A percentile compares a stretch with the other conserved stretches of the same genome.
phyloP scores from a whole-genome alignment of 228 moss, liverwort and hornwort species.

The Sphagnum fallax region DNA sequence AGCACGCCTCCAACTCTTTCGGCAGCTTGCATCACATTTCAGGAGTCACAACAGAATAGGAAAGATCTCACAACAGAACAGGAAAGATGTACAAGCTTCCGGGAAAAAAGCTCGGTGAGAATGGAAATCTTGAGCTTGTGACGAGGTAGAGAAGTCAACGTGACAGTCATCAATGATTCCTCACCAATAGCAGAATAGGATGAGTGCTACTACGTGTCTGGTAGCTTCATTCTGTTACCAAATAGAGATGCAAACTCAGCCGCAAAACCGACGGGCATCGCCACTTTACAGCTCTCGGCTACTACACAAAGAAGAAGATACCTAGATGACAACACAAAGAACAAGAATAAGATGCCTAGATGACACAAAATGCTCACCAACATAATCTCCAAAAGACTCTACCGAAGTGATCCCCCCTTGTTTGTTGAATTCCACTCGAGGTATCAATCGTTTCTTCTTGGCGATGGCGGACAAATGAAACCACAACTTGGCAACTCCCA shows the following conservation, averaged over 20 bases:
- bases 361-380: constrained; percentile 39
- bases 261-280: no score
- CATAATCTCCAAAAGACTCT: constrained; percentile 75
- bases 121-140: background rate
- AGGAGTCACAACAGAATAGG: background rate
- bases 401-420: constrained; percentile 42
- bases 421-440: constrained; percentile 15
- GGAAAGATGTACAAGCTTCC: background rate
- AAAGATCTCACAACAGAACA: background rate
- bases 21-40: constrained; percentile 32
- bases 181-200: background rate
- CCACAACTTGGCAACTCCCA: constrained; percentile 7
- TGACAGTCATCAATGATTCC: background rate
- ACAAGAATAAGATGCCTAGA: background rate
- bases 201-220: no score
- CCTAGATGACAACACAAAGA: background rate
- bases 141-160: background rate
- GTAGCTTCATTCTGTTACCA: no score
- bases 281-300: no score
- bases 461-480: constrained; percentile 16
- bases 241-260: no score
- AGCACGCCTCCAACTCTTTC: constrained; percentile 59
- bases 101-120: background rate
- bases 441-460: constrained; percentile 22
- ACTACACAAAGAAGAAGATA: background rate